A percentile compares a stretch with the other conserved stretches of the same genome.
Conservation (phyloP, 1,284 basidiomycete species). For the Afroboletus lepidellus region DNA sequence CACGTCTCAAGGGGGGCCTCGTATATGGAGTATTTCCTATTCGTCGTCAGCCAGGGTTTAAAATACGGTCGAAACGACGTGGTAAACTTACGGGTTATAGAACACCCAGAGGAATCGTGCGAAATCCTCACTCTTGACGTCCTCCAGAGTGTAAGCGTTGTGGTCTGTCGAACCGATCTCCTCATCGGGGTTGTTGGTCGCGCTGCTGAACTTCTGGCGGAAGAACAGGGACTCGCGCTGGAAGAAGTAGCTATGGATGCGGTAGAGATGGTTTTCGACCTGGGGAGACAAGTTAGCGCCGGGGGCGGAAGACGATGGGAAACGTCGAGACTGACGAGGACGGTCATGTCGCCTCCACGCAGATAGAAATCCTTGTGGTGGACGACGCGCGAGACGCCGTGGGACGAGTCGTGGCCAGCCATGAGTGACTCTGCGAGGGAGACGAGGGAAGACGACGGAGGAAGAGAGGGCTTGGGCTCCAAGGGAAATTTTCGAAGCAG, state of each 20-base stretch:
- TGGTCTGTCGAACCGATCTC: constrained; percentile 41
- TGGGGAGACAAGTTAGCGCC: constrained; percentile 24
- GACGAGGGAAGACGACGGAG: constrained; percentile 26
- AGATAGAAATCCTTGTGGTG: constrained; percentile 50
- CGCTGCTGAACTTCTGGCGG: constrained; percentile 39
- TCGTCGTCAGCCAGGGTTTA: constrained; percentile 10
- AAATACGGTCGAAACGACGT: neutral
- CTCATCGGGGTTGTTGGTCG: constrained; percentile 36
- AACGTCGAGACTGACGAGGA: constrained; percentile 43
- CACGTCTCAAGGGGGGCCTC: constrained; percentile 50
- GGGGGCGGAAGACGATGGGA: constrained; percentile 2
- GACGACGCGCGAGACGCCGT: constrained; percentile 29
- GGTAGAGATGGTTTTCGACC: constrained; percentile 48
- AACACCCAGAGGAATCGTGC: constrained; percentile 59
- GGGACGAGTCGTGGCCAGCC: constrained; percentile 23
- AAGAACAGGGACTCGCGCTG: constrained; percentile 56
- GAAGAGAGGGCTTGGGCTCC: constrained; percentile 29
- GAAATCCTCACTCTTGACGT: constrained; percentile 48
- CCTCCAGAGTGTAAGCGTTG: constrained; percentile 44
- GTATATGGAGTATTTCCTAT: constrained; percentile 55
- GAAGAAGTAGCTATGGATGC: constrained; percentile 57
- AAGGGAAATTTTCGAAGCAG: constrained; percentile 35
- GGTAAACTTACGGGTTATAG: constrained; percentile 56
- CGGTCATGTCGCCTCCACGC: constrained; percentile 51
- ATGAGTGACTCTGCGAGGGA: constrained; percentile 26